Conservation (phyloP, 345 rosid species). For the Murraya paniculata region DNA sequence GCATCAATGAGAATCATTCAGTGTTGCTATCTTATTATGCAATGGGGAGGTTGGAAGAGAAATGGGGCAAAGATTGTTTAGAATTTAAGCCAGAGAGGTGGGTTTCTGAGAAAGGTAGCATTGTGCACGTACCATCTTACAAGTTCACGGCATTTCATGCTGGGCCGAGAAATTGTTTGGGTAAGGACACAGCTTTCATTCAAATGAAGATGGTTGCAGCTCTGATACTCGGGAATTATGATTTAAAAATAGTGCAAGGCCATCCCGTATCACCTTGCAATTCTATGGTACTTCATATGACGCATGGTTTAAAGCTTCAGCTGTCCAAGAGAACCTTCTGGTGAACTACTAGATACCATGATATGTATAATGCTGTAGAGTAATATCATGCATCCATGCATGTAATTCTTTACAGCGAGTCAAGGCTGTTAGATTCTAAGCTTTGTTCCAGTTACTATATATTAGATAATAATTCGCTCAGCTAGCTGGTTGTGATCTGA, state of each 20-base stretch:
- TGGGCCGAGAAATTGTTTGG: too few relatives aligned
- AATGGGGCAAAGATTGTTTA: slow-evolving; percentile 33
- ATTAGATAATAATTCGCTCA: too few relatives aligned
- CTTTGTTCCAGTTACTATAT: too few relatives aligned
- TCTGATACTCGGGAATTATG: slow-evolving; percentile 19
- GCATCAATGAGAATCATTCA: background rate
- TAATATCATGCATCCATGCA: too few relatives aligned
- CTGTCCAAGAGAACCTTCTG: background rate
- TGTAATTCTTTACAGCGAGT: too few relatives aligned
- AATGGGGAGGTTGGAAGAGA: slow-evolving; percentile 25
- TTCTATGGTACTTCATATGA: slow-evolving; percentile 5
- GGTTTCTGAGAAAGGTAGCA: slow-evolving; percentile 11
- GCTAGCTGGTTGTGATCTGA: too few relatives aligned
- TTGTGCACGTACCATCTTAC: background rate
- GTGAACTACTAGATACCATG: background rate
- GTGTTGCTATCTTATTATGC: slow-evolving; percentile 17
- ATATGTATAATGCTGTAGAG: background rate
- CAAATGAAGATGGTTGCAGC: background rate
- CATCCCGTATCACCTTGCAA: slow-evolving; percentile 3
- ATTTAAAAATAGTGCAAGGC: slow-evolving; percentile 9
- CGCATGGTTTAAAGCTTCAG: slow-evolving; percentile 8
- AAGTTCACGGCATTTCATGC: too few relatives aligned
- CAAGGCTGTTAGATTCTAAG: too few relatives aligned
- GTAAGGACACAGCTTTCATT: too few relatives aligned
- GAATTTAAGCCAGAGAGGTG: slow-evolving; percentile 8